Base-by-base conservation (phyloP, 2,329 filamentous ascomycete genomes). In the Dothideomycetes sp. region DNA sequence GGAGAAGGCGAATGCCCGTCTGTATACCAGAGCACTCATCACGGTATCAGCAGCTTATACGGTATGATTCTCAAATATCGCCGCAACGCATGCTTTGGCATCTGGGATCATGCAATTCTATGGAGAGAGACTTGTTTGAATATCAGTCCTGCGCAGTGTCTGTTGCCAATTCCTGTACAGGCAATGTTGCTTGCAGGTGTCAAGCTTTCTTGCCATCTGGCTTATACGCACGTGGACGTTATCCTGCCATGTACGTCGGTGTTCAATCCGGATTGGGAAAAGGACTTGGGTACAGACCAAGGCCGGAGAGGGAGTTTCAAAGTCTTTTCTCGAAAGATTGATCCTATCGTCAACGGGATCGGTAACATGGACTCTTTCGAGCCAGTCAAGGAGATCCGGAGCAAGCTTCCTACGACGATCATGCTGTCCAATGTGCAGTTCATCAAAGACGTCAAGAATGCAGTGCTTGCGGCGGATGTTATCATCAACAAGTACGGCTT, bases 401-500 rank as follows among this genome's bases (percentile, higher is more conserved):
- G 75, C 0, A 64, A 70, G 42, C 65, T 64, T 16, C 76, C 76
- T 3, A 80, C 76, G 0, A 75, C 78, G 2, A 75, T 75, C 18
- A 80, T 80, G 76, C 54, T 80, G 36, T 79, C 75, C 16, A 75
- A 80, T 45, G 65, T 75, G 3, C 71, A 72, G 55, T 70, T 69
- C 44, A 59, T 59, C 45, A 80, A 80, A 52, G 76, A 79, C 45
- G 76, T 80, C 56, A 79, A 79, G 54, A 78, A 69, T 2, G 75
- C 76, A 3, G 66, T 80, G 17, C 60, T 79, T 4, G 74, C 76
- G 5, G 75, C 76, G 2, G 75, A 80, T 48, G 70, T 80, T 45
- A 79, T 80, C 45, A 69, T 78, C 47, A 79, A 80, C 51, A 67
- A 75, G 48, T 79, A 71, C 66, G 75, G 75, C n/a, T 79, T 80